Percentiles rank a stretch among this genome's conserved stretches.
phyloP scores from a whole-genome alignment of 1,284 basidiomycete species.

The Apiotrichum veenhuisii region DNA sequence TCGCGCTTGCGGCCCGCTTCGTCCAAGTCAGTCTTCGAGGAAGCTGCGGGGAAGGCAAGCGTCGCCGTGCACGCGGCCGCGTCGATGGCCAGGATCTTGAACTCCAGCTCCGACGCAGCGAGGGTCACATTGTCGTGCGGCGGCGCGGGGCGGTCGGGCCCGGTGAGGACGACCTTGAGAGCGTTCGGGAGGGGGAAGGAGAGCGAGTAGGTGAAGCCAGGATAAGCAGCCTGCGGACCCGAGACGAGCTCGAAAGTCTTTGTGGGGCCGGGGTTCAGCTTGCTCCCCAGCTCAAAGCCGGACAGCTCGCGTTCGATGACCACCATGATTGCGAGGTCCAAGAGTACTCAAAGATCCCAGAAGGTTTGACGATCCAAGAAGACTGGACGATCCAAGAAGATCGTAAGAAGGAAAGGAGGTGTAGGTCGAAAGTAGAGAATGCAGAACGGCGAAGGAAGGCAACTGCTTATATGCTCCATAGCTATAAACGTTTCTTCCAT shows the following conservation, averaged over 20 bases:
- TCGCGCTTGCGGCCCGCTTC: constrained; percentile 23
- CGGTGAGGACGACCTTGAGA: constrained; percentile 41
- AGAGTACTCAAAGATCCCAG: background rate
- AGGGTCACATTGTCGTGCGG: constrained; percentile 49
- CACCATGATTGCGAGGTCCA: constrained; percentile 14
- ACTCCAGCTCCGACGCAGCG: constrained; percentile 27
- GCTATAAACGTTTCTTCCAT: no score
- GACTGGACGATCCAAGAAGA: no score
- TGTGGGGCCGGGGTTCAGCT: constrained; percentile 16
- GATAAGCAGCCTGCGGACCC: constrained; percentile 17
- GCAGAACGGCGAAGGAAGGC: no score
- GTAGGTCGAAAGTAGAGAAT: no score
- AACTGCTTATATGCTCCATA: no score
- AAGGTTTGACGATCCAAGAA: no score
- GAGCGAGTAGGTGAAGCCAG: constrained; percentile 42
- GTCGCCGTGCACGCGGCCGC: constrained; percentile 22
- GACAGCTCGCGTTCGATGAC: constrained; percentile 27
- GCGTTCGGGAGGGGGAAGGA: constrained; percentile 41
- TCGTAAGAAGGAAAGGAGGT: no score
- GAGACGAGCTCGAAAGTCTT: constrained; percentile 30
- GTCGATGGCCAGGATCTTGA: constrained; percentile 28
- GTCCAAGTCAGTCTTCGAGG: constrained; percentile 15
- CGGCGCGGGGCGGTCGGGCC: constrained; percentile 44
- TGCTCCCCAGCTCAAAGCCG: constrained; percentile 11
- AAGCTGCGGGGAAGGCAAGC: constrained; percentile 29